phyloP scores from a whole-genome alignment of 1,284 basidiomycete species.

The Psilocybe mexicana region DNA sequence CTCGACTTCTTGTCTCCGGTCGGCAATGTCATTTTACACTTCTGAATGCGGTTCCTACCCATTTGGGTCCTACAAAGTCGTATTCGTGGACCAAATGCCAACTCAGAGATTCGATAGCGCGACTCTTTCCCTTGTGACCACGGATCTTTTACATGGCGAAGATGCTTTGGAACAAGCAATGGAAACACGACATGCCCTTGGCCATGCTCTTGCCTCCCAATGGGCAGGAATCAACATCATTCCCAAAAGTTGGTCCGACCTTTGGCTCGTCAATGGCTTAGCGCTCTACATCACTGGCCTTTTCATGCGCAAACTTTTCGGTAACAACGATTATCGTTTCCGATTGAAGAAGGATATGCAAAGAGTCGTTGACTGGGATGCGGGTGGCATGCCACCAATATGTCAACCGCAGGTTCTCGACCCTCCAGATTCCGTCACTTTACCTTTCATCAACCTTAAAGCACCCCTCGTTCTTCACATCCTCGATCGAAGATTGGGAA shows the following conservation, averaged over 20 bases:
- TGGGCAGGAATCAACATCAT: conserved; percentile 98
- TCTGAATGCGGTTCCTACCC: conserved; percentile 97
- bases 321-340: conserved; percentile 98
- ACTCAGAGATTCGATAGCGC: conserved; percentile 81
- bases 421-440: conserved; percentile 74
- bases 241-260: conserved; percentile 92
- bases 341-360: conserved; percentile 96
- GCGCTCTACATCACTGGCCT: conserved; percentile 90
- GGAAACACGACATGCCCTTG: conserved; percentile 85
- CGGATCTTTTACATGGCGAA: conserved; percentile 85
- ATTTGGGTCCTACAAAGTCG: conserved; percentile 92
- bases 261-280: conserved; percentile 94
- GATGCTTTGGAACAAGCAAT: conserved; percentile 93
- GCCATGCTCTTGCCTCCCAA: conserved; percentile 91
- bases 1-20: conserved; percentile 79
- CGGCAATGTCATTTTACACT: conserved; percentile 90
- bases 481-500: conserved; percentile 89
- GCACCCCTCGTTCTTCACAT: conserved; percentile 95
- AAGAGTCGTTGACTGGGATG: conserved; percentile 87
- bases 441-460: conserved; percentile 94
- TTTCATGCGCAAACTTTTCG: conserved; percentile 86
- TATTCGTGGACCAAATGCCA: conserved; percentile 92
- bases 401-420: conserved; percentile 87
- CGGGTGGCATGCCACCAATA: conserved; percentile 89
- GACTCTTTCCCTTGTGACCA: conserved; percentile 80